Conservation (phyloP, 495 filamentous ascomycete species). For the Aspergillus avenaceus region DNA sequence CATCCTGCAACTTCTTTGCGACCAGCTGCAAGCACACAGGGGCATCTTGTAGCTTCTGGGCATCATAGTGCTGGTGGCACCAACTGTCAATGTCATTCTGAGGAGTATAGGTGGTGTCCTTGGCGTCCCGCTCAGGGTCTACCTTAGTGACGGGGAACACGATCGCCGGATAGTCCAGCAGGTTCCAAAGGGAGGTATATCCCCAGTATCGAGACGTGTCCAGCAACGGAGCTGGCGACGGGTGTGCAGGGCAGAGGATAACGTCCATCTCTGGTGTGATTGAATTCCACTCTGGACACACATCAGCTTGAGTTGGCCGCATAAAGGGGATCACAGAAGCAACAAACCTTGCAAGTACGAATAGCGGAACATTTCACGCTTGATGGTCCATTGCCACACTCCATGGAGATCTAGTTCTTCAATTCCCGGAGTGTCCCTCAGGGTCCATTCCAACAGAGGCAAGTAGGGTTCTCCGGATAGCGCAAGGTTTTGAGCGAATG, state of each 20-base stretch:
- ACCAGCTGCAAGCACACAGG: constrained; percentile 13
- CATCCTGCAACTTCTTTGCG: neutral
- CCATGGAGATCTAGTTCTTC: neutral
- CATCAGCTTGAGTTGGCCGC: neutral
- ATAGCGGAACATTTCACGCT: neutral
- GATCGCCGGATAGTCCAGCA: constrained; percentile 57
- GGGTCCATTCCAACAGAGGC: neutral
- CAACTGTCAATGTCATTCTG: constrained; percentile 12
- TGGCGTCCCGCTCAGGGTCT: constrained; percentile 19
- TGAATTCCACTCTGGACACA: neutral
- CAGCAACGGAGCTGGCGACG: neutral
- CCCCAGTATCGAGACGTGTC: constrained; percentile 48
- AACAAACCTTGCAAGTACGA: neutral
- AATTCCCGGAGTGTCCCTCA: neutral
- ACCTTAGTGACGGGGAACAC: constrained; percentile 47
- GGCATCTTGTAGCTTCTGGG: constrained; percentile 6
- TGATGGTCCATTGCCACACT: neutral
- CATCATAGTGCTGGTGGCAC: constrained; percentile 6
- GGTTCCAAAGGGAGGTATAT: constrained; percentile 62
- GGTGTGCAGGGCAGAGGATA: neutral
- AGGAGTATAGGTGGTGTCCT: constrained; percentile 6
- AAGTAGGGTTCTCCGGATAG: neutral
- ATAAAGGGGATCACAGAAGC: neutral
- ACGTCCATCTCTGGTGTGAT: neutral
- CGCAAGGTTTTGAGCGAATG: neutral